These are phyloP conservation scores for Tulasnella sp. DNA, from an alignment of 768 basidiomycete species.

Conservation along the genomic window DNA sequence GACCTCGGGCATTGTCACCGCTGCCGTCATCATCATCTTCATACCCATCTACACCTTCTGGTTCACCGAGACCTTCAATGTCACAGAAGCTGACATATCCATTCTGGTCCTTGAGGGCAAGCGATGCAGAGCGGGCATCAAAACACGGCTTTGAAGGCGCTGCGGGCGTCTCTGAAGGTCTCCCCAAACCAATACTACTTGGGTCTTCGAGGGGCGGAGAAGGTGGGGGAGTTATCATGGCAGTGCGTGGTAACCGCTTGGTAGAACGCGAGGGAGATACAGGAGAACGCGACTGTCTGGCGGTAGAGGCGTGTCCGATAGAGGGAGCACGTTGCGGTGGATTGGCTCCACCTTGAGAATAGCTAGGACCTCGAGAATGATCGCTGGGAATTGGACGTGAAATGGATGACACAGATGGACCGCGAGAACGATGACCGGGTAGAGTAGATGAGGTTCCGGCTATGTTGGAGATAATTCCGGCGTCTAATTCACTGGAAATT, in stretches of 20 bases:
- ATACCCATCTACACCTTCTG: conserved; percentile 13
- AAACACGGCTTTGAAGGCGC: conserved; percentile 7
- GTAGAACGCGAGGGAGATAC: conserved; percentile 7
- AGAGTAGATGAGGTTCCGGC: background rate
- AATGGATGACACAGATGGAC: background rate
- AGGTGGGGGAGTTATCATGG: conserved; percentile 15
- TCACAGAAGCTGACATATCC: conserved; percentile 19
- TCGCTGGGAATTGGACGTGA: background rate
- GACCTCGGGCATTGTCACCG: conserved; percentile 3
- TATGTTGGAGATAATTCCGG: background rate
- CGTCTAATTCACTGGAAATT: background rate
- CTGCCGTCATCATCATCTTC: conserved; percentile 3
- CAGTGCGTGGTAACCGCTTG: background rate
- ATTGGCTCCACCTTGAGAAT: conserved; percentile 3
- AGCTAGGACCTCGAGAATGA: conserved; percentile 1
- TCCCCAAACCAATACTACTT: too few species aligned
- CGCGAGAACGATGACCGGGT: background rate
- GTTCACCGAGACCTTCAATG: conserved; percentile 16
- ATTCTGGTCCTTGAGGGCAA: conserved; percentile 14
- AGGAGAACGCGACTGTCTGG: too few species aligned
- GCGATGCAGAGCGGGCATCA: conserved; percentile 10
- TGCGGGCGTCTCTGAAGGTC: too few species aligned
- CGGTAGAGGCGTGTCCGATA: too few species aligned
- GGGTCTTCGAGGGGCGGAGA: too few species aligned
- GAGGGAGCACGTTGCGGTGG: too few species aligned